Evolutionary conservation across 257 asterid genomes (phyloP), one percentile per base, ranked within the genome.

Genomic region (Nicotiana noctiflora): DNA sequence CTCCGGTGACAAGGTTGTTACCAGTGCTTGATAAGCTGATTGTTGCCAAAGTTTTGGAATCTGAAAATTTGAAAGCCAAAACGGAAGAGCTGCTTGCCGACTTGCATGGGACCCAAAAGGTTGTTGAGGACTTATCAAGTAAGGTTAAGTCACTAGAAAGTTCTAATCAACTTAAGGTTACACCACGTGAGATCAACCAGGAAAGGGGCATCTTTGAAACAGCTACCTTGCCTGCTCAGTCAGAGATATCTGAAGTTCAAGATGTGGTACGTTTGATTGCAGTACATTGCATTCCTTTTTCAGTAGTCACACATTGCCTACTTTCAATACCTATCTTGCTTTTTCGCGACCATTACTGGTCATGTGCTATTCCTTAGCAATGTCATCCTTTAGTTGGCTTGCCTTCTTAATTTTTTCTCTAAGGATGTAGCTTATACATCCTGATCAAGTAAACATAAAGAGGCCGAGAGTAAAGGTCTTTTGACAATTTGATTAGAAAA

Each of bases 211-310:
- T 86, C 81, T 86, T 89, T n/a, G 75, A 80, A 79, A 70, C 84
- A 79, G 84, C 92, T 32, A 82, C 92, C 81, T 79, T 88, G 85
- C 83, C 95, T 86, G 23, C 89, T 80, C 89, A 84, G 81, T 85
- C 98, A 63, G 99, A 96, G 94, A 94, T 96, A 88, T 91, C 98
- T 40, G 99, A 96, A 86, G 88, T 91, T 75, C 98, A 92, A 77
- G 98, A 92, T 75, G 74, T 85, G 97, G 99, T 96, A 92, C 86
- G 31, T 55, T 85, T 81, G 49, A 29, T 85, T 70, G 76, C 79
- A 75, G 59, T 23, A 13, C 44, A 49, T 23, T 49, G 61, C 62
- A 83, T 53, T 51, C 70, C 66, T 79, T 18, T 52, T 49, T 82
- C 52, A 76, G 61, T 23, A 14, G 44, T 74, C 78, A 74, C 51